Conservation (phyloP, 345 rosid species). For the Microcos paniculata region DNA sequence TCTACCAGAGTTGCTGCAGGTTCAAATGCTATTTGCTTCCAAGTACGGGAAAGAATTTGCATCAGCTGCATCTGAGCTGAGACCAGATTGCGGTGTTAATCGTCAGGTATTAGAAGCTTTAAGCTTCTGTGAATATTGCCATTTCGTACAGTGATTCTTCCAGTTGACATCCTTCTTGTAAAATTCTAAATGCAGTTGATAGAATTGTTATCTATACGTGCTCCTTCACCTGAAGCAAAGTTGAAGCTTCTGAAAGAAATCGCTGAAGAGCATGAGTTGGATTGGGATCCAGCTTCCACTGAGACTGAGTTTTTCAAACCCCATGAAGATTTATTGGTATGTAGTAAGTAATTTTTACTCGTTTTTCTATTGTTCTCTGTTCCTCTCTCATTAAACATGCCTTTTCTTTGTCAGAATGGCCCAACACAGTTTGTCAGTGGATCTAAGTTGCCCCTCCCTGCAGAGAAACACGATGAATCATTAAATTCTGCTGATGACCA, state of each 20-base stretch:
- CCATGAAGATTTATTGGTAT: slow-evolving; percentile 88
- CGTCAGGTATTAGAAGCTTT: slow-evolving; percentile 63
- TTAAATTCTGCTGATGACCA: slow-evolving; percentile 32
- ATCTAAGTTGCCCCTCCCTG: slow-evolving; percentile 67
- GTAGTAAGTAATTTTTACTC: slow-evolving; percentile 46
- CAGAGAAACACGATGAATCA: slow-evolving; percentile 61
- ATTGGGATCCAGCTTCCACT: slow-evolving; percentile 90
- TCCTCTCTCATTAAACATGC: slow-evolving; percentile 20
- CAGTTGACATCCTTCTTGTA: slow-evolving; percentile 9
- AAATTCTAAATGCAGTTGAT: slow-evolving; percentile 58
- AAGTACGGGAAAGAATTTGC: slow-evolving; percentile 93
- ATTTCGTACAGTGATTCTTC: background rate
- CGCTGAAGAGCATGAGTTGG: slow-evolving; percentile 90
- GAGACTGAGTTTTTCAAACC: slow-evolving; percentile 81
- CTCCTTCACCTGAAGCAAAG: slow-evolving; percentile 74
- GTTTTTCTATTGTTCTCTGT: slow-evolving; percentile 14
- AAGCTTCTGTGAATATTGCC: background rate
- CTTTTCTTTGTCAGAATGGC: slow-evolving; percentile 59
- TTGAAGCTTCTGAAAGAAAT: slow-evolving; percentile 90
- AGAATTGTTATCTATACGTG: slow-evolving; percentile 83
- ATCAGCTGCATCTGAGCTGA: slow-evolving; percentile 88
- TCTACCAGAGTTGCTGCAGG: slow-evolving; percentile 86
- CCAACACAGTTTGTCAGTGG: slow-evolving; percentile 72
- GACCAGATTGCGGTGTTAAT: slow-evolving; percentile 95
- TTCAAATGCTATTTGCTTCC: slow-evolving; percentile 71